Base-by-base conservation (phyloP, 176 grass and related monocot genomes). In the Bothriochloa decipiens region DNA sequence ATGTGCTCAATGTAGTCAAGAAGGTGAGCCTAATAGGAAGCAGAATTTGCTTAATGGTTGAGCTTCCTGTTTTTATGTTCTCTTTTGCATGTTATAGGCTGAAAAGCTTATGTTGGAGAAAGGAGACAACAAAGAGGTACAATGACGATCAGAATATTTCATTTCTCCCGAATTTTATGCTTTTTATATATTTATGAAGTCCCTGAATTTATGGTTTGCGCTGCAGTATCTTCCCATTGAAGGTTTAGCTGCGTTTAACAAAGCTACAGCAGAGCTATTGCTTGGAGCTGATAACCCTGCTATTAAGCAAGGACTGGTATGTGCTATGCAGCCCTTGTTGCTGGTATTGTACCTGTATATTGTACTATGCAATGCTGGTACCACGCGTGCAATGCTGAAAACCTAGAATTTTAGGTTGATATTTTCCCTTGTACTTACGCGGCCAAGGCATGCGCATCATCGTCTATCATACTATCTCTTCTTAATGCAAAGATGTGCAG, bases 191-290 rank as follows among this genome's bases (percentile, higher is more conserved):
- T 22, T 35, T 65, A 22, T 32, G n/a, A 42, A 75, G 41, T 45
- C 8, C 17, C 17, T 83, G 36, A 71, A 79, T 62, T 20, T 75
- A 79, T 84, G 39, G 17, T 84, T 75, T 80, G 52, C 69, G 28
- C 60, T 86, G 80, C 88, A 99, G 93, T 99, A 99, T 94, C 93
- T 96, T 70, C 96, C 96, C 79, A 99, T 99, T 76, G 96, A 99
- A 96, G 93, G 96, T 27, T 81, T 99, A 41, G 88, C 88, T 73
- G 91, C 93, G 71, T 99, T 99, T 91, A 96, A 99, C 81, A 99
- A 96, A 78, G 91, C 83, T 33, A 99, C 96, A 58, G 89, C 96
- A 73, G 93, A 98, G 61, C 84, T 98, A 85, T 36, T 98, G 61
- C 75, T 96, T 79, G 96, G 91, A 82, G 89, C 91, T 85, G 93